Percentiles rank a stretch among this genome's conserved stretches.
Evolutionary conservation across 1,284 basidiomycete species (phyloP).

Genomic region (Cryptococcus maquisensis): DNA sequence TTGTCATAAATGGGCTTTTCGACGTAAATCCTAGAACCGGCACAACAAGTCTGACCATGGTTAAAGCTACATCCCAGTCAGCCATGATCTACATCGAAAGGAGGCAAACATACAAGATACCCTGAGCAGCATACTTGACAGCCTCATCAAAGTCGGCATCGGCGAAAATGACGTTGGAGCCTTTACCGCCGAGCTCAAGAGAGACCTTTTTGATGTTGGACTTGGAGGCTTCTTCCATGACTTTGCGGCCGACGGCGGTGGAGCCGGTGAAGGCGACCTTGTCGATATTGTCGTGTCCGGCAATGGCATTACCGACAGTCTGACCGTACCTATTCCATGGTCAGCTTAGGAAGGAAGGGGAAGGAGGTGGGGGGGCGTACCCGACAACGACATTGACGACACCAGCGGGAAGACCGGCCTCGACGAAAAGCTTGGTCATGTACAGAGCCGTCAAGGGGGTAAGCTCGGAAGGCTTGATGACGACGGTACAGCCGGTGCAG

Average conservation of each 20-base stretch:
- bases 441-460: constrained; percentile 81
- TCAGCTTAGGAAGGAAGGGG: background rate
- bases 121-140: constrained; percentile 51
- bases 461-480: constrained; percentile 72
- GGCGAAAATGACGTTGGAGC: constrained; percentile 51
- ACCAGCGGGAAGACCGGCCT: constrained; percentile 75
- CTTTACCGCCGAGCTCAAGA: constrained; percentile 55
- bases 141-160: constrained; percentile 66
- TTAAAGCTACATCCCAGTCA: background rate
- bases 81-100: constrained; percentile 59
- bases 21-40: constrained; percentile 57
- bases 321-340: constrained; percentile 58
- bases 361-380: background rate
- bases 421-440: constrained; percentile 48
- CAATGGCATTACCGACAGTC: constrained; percentile 77
- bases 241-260: constrained; percentile 74
- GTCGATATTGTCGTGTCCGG: constrained; percentile 71
- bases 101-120: constrained; percentile 48
- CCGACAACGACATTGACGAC: constrained; percentile 83
- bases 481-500: constrained; percentile 55
- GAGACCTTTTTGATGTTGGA: constrained; percentile 73
- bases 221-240: constrained; percentile 77
- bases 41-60: background rate
- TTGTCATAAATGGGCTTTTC: constrained; percentile 78
- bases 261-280: constrained; percentile 59